Evolutionary conservation across 2,329 filamentous ascomycete species (phyloP).

Genomic region (Ceratocystis alfenasii): DNA sequence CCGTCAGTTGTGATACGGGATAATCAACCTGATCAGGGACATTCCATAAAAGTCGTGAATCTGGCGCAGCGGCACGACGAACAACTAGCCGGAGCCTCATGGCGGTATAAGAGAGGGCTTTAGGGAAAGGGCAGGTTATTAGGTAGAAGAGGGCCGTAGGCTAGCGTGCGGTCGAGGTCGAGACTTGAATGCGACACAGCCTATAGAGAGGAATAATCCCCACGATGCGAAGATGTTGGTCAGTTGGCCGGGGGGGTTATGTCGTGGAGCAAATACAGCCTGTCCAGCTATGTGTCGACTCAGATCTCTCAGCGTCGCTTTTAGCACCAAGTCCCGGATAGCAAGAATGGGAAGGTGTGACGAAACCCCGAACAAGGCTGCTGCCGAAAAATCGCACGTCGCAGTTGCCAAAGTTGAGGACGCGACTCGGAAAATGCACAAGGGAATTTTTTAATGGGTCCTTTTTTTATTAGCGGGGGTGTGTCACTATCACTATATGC

Average conservation of each 20-base stretch:
- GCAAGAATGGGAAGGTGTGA: background rate
- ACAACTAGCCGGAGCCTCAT: conserved; percentile 64
- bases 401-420: background rate
- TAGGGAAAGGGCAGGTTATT: background rate
- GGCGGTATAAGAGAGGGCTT: background rate
- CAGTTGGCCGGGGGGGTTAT: too few relatives aligned
- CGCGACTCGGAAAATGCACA: background rate
- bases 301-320: background rate
- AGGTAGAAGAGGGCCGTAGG: background rate
- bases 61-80: conserved; percentile 60
- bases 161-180: background rate
- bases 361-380: background rate
- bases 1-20: conserved; percentile 65
- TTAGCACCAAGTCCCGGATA: background rate
- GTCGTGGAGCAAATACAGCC: too few relatives aligned
- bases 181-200: background rate
- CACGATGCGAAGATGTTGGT: background rate
- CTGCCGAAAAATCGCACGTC: background rate
- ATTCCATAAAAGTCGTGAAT: conserved; percentile 60
- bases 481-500: background rate
- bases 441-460: background rate
- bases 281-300: background rate
- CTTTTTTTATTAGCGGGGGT: background rate
- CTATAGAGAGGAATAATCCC: conserved; percentile 10
- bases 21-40: conserved; percentile 45